These are phyloP conservation scores for Mitragyna speciosa DNA, from an alignment of 257 asterid species.

Conservation along the genomic window DNA sequence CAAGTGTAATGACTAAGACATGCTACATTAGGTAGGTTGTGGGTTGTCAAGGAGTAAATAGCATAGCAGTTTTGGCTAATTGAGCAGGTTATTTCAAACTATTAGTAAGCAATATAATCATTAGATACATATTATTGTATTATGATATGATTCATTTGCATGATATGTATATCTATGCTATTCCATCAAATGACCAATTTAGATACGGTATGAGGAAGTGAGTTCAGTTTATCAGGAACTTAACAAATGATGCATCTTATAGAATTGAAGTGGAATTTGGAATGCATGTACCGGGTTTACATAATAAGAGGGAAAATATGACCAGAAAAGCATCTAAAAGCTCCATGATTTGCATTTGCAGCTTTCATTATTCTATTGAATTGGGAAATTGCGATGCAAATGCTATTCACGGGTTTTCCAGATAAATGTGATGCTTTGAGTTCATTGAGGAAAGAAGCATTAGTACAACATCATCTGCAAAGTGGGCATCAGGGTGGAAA, in stretches of 20 bases:
- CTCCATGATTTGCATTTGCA: neutral
- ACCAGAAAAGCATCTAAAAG: neutral
- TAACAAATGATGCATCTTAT: neutral
- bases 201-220: neutral
- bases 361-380: neutral
- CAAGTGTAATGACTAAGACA: constrained; percentile 2
- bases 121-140: neutral
- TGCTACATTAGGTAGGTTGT: neutral
- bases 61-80: neutral
- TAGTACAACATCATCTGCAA: constrained; percentile 61
- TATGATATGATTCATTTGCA: neutral
- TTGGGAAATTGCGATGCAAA: constrained; percentile 34
- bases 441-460: constrained; percentile 60
- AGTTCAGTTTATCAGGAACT: neutral
- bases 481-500: constrained; percentile 90
- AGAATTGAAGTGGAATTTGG: neutral
- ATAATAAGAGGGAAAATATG: neutral
- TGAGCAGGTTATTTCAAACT: neutral
- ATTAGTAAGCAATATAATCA: neutral
- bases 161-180: neutral
- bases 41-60: neutral
- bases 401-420: constrained; percentile 86
- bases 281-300: neutral
- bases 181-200: neutral
- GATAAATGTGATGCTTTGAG: constrained; percentile 54